phyloP scores from a whole-genome alignment of 169 alveolate species.

The Eimeria nieschulzi region DNA sequence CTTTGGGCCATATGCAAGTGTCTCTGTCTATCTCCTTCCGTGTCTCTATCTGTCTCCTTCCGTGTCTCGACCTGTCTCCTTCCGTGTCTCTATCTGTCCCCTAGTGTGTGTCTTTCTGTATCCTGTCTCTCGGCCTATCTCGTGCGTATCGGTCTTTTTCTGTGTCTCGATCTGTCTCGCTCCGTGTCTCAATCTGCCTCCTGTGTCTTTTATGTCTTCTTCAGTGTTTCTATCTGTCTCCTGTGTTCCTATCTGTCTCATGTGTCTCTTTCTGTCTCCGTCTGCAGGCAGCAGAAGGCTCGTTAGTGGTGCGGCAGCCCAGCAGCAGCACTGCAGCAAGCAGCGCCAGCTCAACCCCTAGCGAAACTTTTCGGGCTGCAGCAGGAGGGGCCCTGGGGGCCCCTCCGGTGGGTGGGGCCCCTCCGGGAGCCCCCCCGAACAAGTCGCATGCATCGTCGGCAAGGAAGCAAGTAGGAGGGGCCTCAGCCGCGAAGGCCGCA shows the following conservation, averaged over 20 bases:
- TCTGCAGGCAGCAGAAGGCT: constrained; percentile 10
- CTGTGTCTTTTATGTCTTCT: too few species aligned
- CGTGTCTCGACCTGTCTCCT: too few species aligned
- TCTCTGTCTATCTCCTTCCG: too few species aligned
- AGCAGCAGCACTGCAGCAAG: constrained; percentile 30
- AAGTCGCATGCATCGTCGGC: constrained; percentile 20
- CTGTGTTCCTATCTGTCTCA: not conserved
- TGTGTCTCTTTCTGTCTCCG: not conserved
- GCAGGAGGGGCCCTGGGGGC: constrained; percentile 43
- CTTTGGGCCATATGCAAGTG: too few species aligned
- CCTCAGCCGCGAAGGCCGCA: not conserved
- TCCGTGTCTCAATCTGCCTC: too few species aligned
- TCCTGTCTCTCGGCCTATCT: too few species aligned
- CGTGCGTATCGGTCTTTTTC: too few species aligned
- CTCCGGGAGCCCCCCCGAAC: not conserved
- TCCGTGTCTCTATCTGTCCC: not conserved
- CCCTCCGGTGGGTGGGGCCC: not conserved
- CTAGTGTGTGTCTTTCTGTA: too few species aligned
- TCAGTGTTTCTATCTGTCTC: not conserved
- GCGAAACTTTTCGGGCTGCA: constrained; percentile 1
- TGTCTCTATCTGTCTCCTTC: too few species aligned
- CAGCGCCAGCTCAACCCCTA: constrained; percentile 24
- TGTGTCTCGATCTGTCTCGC: too few species aligned
- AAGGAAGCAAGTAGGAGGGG: not conserved
- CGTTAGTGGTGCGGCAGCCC: constrained; percentile 15